Evolutionary conservation across 2,329 filamentous ascomycete species (phyloP), one percentile per base, ranked within the genome.

Genomic region (Leptodontidium sp.): DNA sequence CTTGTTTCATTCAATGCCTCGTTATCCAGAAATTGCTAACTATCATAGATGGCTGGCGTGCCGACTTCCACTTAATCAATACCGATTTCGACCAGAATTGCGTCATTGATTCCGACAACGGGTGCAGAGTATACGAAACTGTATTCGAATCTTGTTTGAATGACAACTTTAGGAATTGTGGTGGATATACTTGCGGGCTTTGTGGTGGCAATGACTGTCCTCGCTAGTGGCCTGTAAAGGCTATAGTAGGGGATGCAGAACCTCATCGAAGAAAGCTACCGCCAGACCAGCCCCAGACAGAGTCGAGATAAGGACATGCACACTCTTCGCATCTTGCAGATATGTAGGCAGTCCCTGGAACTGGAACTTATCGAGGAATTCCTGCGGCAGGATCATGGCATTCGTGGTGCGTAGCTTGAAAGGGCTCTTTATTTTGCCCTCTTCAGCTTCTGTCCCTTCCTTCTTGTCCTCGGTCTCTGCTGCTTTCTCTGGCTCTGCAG

Each of bases 301-400:
- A 0, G 86, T 89, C 0, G 91, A 94, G 21, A 94, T 84, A 29
- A 94, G 78, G 21, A 93, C 82, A 73, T 92, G 85, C n/a, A 90
- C 70, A 8, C 77, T 69, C 5, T 61, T 66, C 29, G 57, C 65
- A 21, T 24, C 73, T 58, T 61, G 69, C 43, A 68, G 77, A 68
- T 86, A 79, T 1, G 73, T 59, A 0, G 86, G 86, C 7, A 83
- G 68, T 3, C 73, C 72, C 4, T 68, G 63, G 15, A 85, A 71
- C 32, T 82, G 71, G 66, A 82, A 80, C 6, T 74, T 74, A 17
- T 79, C 74, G 5, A 83, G 75, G 2, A 84, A 75, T 1, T 77
- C 71, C 17, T 80, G 75, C 0, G 83, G 81, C 1, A 85, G 73
- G 8, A 78, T 70, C 17, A 79, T 67, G 6, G 78, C 69, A 5